Conservation (phyloP, 495 filamentous ascomycete species). For the Daldinia concentrica region DNA sequence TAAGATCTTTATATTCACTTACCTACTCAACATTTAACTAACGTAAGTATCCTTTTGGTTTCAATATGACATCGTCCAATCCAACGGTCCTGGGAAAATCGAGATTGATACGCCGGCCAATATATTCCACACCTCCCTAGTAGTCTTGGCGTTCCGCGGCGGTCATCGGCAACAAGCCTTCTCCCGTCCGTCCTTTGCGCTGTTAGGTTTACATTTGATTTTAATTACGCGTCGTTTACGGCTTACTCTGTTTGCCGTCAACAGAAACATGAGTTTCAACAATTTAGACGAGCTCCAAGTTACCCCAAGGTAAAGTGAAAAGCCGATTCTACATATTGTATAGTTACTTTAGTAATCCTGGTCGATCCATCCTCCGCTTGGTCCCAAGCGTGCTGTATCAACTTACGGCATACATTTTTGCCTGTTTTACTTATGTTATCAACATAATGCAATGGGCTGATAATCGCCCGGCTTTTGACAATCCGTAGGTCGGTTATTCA, state of each 20-base stretch:
- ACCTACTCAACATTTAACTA: not conserved
- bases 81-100: slow-evolving; percentile 30
- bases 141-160: slow-evolving; percentile 34
- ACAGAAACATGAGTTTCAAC: slow-evolving; percentile 21
- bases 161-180: slow-evolving; percentile 36
- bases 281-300: slow-evolving; percentile 15
- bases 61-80: slow-evolving; percentile 10
- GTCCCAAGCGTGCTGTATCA: slow-evolving; percentile 11
- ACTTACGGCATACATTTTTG: slow-evolving; percentile 21
- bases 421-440: slow-evolving; percentile 21
- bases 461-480: slow-evolving; percentile 12
- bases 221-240: slow-evolving; percentile 37
- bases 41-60: not conserved
- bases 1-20: not conserved
- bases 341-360: slow-evolving; percentile 41
- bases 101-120: slow-evolving; percentile 40
- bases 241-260: slow-evolving; percentile 42
- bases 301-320: not conserved
- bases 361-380: slow-evolving; percentile 31
- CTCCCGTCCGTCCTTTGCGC: slow-evolving; percentile 21
- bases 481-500: not conserved
- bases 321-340: slow-evolving; percentile 26
- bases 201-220: slow-evolving; percentile 23
- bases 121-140: slow-evolving; percentile 41
- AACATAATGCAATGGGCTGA: slow-evolving; percentile 23